Conservation (phyloP, 495 filamentous ascomycete genomes). For the Astrocystis sublimbata region DNA sequence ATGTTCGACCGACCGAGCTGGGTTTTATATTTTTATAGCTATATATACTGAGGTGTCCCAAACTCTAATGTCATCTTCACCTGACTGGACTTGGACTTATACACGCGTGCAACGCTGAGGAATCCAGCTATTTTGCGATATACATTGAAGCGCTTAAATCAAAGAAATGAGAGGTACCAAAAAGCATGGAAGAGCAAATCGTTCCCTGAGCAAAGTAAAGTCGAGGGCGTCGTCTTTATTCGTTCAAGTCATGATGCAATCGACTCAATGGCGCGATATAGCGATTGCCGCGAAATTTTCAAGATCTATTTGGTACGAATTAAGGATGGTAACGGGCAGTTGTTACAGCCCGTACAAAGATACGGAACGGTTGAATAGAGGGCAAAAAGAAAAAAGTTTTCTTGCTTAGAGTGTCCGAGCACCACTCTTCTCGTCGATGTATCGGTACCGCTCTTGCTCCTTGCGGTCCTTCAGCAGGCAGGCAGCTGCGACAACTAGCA, state of each 20-base stretch:
- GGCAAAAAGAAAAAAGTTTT: neutral
- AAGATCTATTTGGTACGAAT: neutral
- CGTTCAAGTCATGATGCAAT: neutral
- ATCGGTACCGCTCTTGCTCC: constrained; percentile 67
- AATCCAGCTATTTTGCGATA: neutral
- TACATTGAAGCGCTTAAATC: constrained; percentile 7
- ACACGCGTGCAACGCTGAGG: neutral
- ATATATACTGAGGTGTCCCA: constrained; percentile 12
- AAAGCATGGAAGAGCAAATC: neutral
- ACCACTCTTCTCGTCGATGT: constrained; percentile 73
- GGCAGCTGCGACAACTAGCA: constrained; percentile 64
- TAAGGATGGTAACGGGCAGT: neutral
- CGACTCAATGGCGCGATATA: neutral
- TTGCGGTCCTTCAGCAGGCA: constrained; percentile 72
- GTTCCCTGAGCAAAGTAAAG: neutral
- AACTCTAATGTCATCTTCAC: constrained; percentile 8
- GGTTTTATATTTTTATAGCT: constrained; percentile 1
- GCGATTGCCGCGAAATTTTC: neutral
- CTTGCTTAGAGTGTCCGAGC: constrained; percentile 36
- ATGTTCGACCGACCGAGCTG: neutral
- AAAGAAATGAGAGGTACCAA: constrained; percentile 3
- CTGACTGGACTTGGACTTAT: no score
- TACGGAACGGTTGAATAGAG: neutral
- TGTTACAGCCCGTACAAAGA: neutral
- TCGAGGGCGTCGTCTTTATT: neutral